Conservation (phyloP, 2,329 filamentous ascomycete species). For the Thermoascus crustaceus region DNA sequence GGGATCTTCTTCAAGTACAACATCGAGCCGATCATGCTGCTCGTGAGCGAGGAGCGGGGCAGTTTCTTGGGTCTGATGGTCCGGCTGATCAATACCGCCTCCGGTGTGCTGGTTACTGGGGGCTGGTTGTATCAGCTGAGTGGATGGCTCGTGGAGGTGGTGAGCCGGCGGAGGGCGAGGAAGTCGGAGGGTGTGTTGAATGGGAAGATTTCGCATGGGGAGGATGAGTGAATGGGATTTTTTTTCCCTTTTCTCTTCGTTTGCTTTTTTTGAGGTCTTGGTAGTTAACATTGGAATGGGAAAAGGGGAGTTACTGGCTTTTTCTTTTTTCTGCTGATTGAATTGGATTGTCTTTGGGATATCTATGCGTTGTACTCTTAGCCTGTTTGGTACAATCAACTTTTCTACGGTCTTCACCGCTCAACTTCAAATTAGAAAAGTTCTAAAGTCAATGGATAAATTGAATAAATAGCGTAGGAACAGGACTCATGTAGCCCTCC, state of each 20-base stretch:
- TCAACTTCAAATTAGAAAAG: too few relatives aligned
- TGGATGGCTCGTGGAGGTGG: slow-evolving; percentile 59
- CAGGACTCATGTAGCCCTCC: too few relatives aligned
- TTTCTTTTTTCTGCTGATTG: too few relatives aligned
- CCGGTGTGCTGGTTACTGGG: slow-evolving; percentile 82
- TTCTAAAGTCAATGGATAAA: too few relatives aligned
- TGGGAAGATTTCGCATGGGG: slow-evolving; percentile 28
- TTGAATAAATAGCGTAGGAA: too few relatives aligned
- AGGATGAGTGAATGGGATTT: slow-evolving; percentile 14
- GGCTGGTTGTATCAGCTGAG: slow-evolving; percentile 85
- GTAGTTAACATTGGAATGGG: too few relatives aligned
- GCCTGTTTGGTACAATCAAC: too few relatives aligned
- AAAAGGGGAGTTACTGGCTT: too few relatives aligned
- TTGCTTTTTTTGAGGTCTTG: slow-evolving; percentile 29
- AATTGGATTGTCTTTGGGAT: too few relatives aligned
- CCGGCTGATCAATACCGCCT: slow-evolving; percentile 81
- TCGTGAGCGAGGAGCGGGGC: slow-evolving; percentile 73
- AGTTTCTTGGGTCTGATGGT: slow-evolving; percentile 67
- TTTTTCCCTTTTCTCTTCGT: not conserved
- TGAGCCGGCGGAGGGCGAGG: slow-evolving; percentile 32
- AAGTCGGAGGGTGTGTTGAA: slow-evolving; percentile 43
- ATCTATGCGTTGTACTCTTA: too few relatives aligned
- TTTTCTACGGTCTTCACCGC: too few relatives aligned
- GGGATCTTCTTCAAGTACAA: slow-evolving; percentile 99
- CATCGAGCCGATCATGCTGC: slow-evolving; percentile 87